Base-by-base conservation (phyloP, 2,329 filamentous ascomycete species). In the Claviceps sp. region DNA sequence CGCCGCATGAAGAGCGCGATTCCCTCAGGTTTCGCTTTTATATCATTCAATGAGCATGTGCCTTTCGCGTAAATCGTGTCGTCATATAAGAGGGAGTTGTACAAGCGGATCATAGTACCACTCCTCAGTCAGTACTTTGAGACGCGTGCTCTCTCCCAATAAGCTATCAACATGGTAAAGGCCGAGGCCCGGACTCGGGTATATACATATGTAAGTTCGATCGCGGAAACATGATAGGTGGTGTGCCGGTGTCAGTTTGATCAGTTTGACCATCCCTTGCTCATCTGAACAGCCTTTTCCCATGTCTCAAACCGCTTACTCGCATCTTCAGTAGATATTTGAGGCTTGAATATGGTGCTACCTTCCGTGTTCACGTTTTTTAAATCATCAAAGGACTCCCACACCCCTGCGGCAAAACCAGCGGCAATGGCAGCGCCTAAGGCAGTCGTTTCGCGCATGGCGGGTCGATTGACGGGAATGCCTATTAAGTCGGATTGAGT, bases 371-470 rank as follows among this genome's bases (percentile, higher is more conserved):
- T 89, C 65, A 89, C 81, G 51, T 82, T 73, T 63, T 81, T 81
- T 47, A 90, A 69, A 60, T 89, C 85, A 47, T 81, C 77, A 56
- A 89, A 85, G 56, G 79, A 77, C 61, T 84, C 80, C 85, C 86
- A 91, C 11, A 89, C 74, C 47, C 76, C 81, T 5, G 84, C 78
- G 3, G 85, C 87, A 58, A 90, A 80, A n/a, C 84, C 87, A 22
- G 87, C 87, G 6, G 87, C 87, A 55, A 91, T 89, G 44, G 87
- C 87, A 34, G 87, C 86, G 37, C 87, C 87, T 3, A 91, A 75
- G 1, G 87, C 84, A 3, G 87, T 93, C 2, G 87, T 90, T 69
- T 93, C 87, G 56, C 85, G 81, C 87, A 93, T 91, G 51, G 78
- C 76, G 4, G 87, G 87, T 41, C 87, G 80, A 64, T 86, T 80